Percentiles rank a stretch among this genome's conserved stretches.
Conservation (phyloP, 1,284 basidiomycete species). For the Cryptococcus hybrid region DNA sequence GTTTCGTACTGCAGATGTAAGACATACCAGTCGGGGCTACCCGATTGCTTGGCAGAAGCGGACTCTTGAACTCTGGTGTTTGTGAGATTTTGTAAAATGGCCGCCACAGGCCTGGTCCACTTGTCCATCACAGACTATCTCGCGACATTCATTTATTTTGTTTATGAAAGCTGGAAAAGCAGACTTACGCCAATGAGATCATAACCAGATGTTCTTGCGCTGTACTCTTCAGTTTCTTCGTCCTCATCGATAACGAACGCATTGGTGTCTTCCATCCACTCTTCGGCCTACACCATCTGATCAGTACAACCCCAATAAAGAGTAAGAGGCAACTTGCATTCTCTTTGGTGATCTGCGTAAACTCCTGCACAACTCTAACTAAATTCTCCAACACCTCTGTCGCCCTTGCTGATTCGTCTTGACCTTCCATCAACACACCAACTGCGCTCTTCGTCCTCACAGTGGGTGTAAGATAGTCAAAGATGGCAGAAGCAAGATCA, state of each 20-base stretch:
- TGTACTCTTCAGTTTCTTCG: constrained; percentile 80
- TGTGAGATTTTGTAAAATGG: constrained; percentile 61
- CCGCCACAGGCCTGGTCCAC: constrained; percentile 57
- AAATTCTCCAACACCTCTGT: constrained; percentile 57
- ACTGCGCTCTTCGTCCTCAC: constrained; percentile 46
- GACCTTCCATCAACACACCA: constrained; percentile 16
- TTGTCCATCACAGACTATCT: constrained; percentile 61
- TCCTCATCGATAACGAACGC: constrained; percentile 93
- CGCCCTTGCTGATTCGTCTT: constrained; percentile 35
- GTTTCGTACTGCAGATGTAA: constrained; percentile 21
- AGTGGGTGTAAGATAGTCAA: constrained; percentile 76
- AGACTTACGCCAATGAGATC: constrained; percentile 72
- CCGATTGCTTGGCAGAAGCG: constrained; percentile 27
- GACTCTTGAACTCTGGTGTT: constrained; percentile 50
- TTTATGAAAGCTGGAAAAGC: constrained; percentile 3
- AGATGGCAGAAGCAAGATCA: constrained; percentile 70
- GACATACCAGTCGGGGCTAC: constrained; percentile 48
- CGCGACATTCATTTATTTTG: neutral
- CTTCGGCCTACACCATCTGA: constrained; percentile 65
- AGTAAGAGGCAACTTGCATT: constrained; percentile 59
- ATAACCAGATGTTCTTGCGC: constrained; percentile 76
- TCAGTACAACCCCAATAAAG: neutral
- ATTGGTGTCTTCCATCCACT: constrained; percentile 84
- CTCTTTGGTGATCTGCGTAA: constrained; percentile 82
- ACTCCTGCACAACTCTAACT: constrained; percentile 64